Conservation (phyloP, 176 grass and related monocot genomes). For the Poa pratensis region DNA sequence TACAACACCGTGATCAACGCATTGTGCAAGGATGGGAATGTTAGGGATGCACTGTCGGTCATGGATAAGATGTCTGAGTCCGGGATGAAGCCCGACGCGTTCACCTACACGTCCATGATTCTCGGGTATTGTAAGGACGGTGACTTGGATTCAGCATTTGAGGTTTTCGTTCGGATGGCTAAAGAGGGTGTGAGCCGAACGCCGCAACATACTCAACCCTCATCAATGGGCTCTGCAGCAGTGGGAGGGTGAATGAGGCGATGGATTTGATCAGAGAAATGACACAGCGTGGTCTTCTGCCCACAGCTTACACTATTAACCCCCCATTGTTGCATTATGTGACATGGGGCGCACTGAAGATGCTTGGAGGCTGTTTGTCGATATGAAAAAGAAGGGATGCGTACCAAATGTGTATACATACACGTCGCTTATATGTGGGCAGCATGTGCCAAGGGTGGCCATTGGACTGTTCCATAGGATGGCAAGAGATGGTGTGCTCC, state of each 20-base stretch:
- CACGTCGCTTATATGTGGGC: slow-evolving; percentile 58
- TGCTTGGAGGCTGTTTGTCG: slow-evolving; percentile 53
- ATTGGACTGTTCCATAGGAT: slow-evolving; percentile 71
- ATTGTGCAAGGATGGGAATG: slow-evolving; percentile 51
- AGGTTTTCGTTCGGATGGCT: slow-evolving; percentile 47
- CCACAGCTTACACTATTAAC: slow-evolving; percentile 43
- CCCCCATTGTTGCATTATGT: slow-evolving; percentile 51
- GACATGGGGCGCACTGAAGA: slow-evolving; percentile 38
- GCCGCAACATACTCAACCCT: slow-evolving; percentile 49
- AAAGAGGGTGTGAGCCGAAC: slow-evolving; percentile 52
- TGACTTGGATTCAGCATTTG: slow-evolving; percentile 56
- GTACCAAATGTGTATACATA: slow-evolving; percentile 55
- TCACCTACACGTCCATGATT: slow-evolving; percentile 62
- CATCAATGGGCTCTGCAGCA: slow-evolving; percentile 46
- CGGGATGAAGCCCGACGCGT: slow-evolving; percentile 49
- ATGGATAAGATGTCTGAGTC: slow-evolving; percentile 48
- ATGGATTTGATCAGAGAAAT: slow-evolving; percentile 55
- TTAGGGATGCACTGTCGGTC: slow-evolving; percentile 47
- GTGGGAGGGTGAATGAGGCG: slow-evolving; percentile 45
- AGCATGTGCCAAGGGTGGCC: slow-evolving; percentile 52
- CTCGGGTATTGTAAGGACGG: slow-evolving; percentile 58
- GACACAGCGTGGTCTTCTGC: slow-evolving; percentile 43
- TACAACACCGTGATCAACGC: slow-evolving; percentile 40
- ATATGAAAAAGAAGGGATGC: slow-evolving; percentile 47
- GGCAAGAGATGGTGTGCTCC: slow-evolving; percentile 51